Percentiles rank a stretch among this genome's conserved stretches.
These are phyloP conservation scores for Porpolomopsis calyptriformis DNA, from an alignment of 768 basidiomycete genomes.

Conservation along the genomic window DNA sequence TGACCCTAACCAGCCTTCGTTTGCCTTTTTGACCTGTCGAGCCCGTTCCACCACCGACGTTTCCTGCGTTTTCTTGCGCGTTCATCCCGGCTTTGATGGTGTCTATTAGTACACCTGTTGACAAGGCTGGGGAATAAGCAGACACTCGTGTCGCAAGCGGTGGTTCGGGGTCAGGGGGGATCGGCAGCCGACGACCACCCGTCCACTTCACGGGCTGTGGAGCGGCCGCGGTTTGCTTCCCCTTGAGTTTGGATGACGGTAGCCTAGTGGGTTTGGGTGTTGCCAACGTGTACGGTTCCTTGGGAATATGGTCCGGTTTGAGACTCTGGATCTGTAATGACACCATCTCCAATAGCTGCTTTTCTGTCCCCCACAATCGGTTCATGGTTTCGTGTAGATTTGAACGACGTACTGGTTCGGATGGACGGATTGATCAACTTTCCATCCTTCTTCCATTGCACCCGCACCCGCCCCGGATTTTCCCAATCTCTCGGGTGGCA, in stretches of 20 bases:
- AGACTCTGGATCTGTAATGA: constrained; percentile 59
- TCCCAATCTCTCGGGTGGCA: constrained; percentile 95
- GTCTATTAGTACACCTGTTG: constrained; percentile 69
- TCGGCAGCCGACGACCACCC: constrained; percentile 43
- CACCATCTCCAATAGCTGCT: constrained; percentile 67
- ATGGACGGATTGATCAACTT: constrained; percentile 53
- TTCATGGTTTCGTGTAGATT: background rate
- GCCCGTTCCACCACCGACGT: constrained; percentile 22
- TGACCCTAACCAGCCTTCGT: constrained; percentile 68
- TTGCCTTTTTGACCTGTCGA: constrained; percentile 60
- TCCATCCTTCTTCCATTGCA: constrained; percentile 83
- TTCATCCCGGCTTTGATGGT: constrained; percentile 82
- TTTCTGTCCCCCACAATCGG: constrained; percentile 39
- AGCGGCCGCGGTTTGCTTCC: constrained; percentile 42
- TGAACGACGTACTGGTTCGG: constrained; percentile 54
- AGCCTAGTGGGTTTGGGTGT: constrained; percentile 22
- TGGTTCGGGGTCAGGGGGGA: constrained; percentile 69
- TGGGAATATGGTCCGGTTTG: constrained; percentile 63
- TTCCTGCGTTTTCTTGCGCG: constrained; percentile 40
- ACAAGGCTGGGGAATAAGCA: constrained; percentile 68
- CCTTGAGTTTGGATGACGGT: constrained; percentile 29
- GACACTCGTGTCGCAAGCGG: constrained; percentile 65
- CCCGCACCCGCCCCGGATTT: constrained; percentile 90
- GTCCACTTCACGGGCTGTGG: constrained; percentile 24
- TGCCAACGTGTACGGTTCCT: constrained; percentile 44